Conservation (phyloP, 1,139 yeast genomes). For the Saccharomycopsis phalli region DNA sequence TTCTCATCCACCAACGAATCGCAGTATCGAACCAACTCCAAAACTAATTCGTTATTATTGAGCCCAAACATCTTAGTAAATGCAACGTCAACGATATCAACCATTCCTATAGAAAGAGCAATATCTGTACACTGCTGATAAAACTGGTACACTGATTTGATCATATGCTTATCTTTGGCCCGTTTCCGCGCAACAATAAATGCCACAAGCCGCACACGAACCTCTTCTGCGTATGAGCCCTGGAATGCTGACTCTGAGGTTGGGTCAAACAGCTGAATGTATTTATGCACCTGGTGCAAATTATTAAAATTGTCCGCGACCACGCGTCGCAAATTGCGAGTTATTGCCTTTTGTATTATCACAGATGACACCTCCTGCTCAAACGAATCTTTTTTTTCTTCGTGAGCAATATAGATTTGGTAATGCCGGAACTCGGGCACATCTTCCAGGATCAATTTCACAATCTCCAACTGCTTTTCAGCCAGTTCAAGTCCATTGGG, state of each 20-base stretch:
- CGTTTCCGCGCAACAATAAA: neutral
- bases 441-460: no score
- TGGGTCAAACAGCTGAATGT: neutral
- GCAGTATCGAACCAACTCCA: slow-evolving; percentile 16
- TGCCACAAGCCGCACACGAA: neutral
- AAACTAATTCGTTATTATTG: slow-evolving; percentile 11
- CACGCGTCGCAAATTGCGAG: neutral
- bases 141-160: neutral
- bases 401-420: no score
- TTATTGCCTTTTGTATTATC: neutral
- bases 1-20: slow-evolving; percentile 4
- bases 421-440: no score
- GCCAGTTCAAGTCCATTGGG: no score
- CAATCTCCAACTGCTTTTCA: no score
- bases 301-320: neutral
- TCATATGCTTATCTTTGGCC: neutral
- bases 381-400: no score
- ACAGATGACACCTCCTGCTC: no score
- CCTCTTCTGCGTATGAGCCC: neutral
- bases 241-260: neutral
- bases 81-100: neutral
- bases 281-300: neutral
- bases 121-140: neutral
- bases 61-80: slow-evolving; percentile 4
- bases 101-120: neutral